These are phyloP conservation scores for Nigrospora sphaerica DNA, from an alignment of 2,329 filamentous ascomycete species.

Conservation along the genomic window DNA sequence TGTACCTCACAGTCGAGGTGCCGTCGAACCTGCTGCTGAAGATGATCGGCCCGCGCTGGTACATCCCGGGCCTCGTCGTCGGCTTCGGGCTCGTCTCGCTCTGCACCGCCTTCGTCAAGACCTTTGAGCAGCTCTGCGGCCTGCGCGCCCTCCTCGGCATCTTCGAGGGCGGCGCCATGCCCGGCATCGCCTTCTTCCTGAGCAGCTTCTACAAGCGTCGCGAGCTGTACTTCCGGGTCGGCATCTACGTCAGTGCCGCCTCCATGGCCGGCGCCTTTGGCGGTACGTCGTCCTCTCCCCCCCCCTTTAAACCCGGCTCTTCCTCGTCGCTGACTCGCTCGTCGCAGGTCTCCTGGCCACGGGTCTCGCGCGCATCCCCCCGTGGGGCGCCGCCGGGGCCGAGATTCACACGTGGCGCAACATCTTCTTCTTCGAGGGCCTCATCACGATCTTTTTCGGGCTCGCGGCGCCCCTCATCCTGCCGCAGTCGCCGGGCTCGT, in stretches of 20 bases:
- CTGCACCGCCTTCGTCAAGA: constrained; percentile 44
- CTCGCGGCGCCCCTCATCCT: constrained; percentile 41
- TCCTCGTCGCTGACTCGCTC: background rate
- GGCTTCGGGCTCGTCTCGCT: constrained; percentile 49
- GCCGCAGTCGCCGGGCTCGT: constrained; percentile 39
- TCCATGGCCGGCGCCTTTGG: constrained; percentile 52
- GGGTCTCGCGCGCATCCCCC: constrained; percentile 41
- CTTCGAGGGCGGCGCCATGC: constrained; percentile 52
- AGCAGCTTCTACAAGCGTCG: constrained; percentile 49
- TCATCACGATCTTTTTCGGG: constrained; percentile 43
- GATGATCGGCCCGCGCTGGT: constrained; percentile 42
- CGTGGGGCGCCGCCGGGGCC: constrained; percentile 35
- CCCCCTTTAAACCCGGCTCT: background rate
- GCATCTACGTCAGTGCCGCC: constrained; percentile 48
- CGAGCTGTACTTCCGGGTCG: constrained; percentile 47
- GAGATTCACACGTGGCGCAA: constrained; percentile 46
- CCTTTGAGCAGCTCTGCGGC: constrained; percentile 37
- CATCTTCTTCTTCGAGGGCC: constrained; percentile 58
- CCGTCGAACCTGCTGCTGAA: constrained; percentile 50
- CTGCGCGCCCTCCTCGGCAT: constrained; percentile 43
- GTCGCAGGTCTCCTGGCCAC: constrained; percentile 39
- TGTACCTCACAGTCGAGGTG: constrained; percentile 48
- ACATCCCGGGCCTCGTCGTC: constrained; percentile 44
- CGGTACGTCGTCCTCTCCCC: constrained; percentile 12
- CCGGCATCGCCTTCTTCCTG: constrained; percentile 49